Evolutionary conservation across 495 filamentous ascomycete species (phyloP), one percentile per base, ranked within the genome.

Genomic region (Aspergillus conjunctus): DNA sequence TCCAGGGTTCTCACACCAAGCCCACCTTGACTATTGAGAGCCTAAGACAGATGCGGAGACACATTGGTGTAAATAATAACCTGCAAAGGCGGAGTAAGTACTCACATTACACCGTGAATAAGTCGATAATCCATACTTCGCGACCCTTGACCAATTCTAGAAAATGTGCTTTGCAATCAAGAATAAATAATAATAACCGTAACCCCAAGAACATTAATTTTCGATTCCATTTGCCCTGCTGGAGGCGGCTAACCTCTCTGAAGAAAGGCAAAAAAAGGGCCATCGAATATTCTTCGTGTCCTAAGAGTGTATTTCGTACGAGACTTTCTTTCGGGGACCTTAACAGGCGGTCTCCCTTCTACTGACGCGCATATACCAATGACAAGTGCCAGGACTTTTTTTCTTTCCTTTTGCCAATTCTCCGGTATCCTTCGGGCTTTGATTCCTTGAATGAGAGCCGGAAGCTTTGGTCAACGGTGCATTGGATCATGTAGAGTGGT

Each of bases 21-120:
- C 49, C 48, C 30, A 51, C 49, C 30, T 32, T 51, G 49, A 51
- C 49, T 51, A 51, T 51, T 51, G 49, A 41, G 37, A 41, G 37
- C 12, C 37, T n/a, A 41, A 20, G 49, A 20, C 21, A 15, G 30
- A 51, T 32, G 49, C 32, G 49, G 49, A 51, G 49, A 20, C 20
- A 14, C 21, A 51, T 3, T 5, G 1, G 12, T 51, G 22, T 20
- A 32, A 51, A 51, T 20, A 9, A 21, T 20, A 30, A 21, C 9
- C 49, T 31, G 49, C 11, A 51, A 51, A 51, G 26, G 49, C 22
- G 21, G 49, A 48, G 44, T 48, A 48, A 48, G n/a, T 48, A 18
- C 44, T 14, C 17, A 26, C 26, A 48, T 14, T 48, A 48, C 44
- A 21, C 44, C 17, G 49, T 51, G 49, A 51, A 51, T 51, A 51